phyloP scores from a whole-genome alignment of 192 early-diverging fungal genomes.

The Coemansia sp. region DNA sequence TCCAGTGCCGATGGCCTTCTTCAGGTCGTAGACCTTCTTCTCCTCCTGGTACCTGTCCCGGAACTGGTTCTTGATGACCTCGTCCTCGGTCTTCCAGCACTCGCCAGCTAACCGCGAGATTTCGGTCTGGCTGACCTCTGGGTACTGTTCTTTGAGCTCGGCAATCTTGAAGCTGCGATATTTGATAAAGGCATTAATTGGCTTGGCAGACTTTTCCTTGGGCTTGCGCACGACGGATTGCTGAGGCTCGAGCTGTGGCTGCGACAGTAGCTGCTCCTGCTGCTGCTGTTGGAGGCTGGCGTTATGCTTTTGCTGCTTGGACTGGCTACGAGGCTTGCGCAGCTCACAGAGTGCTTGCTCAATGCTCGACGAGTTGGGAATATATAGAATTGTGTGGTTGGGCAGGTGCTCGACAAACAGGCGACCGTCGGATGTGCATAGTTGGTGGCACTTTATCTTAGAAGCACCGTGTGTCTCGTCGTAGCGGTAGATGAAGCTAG shows the following conservation, averaged over 20 bases:
- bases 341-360: constrained; percentile 31
- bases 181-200: constrained; percentile 53
- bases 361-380: constrained; percentile 29
- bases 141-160: constrained; percentile 48
- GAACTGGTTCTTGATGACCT: constrained; percentile 51
- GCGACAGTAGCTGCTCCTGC: not conserved
- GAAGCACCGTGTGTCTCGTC: constrained; percentile 20
- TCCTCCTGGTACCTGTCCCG: constrained; percentile 40
- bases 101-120: constrained; percentile 52
- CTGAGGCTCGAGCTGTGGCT: constrained; percentile 11
- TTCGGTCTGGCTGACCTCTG: constrained; percentile 50
- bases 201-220: constrained; percentile 53
- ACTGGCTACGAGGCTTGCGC: constrained; percentile 18
- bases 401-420: constrained; percentile 47
- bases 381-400: constrained; percentile 41
- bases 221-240: constrained; percentile 23
- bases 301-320: constrained; percentile 15
- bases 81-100: constrained; percentile 48
- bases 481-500: constrained; percentile 38
- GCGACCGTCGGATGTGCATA: constrained; percentile 39
- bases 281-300: constrained; percentile 4
- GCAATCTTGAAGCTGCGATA: constrained; percentile 53
- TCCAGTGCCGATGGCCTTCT: constrained; percentile 32
- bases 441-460: constrained; percentile 40
- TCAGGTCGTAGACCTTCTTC: constrained; percentile 48